These are phyloP conservation scores for Hibiscus mutabilis DNA, from an alignment of 345 rosid species.

Conservation along the genomic window DNA sequence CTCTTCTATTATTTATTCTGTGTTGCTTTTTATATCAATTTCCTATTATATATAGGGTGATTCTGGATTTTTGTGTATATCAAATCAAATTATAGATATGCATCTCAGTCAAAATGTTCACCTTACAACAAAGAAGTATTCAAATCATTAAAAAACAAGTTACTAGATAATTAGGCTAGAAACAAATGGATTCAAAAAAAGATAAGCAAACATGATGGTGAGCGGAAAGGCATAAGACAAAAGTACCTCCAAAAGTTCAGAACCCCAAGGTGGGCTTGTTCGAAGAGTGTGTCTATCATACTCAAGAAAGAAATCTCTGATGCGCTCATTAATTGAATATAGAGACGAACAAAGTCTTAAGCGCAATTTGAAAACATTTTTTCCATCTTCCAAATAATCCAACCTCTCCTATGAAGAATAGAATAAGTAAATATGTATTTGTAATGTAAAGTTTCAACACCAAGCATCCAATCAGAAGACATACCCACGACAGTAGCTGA, in stretches of 20 bases:
- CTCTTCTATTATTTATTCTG: not conserved
- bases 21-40: not conserved
- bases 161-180: not conserved
- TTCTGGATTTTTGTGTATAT: not conserved
- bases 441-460: not conserved
- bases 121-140: slow-evolving; percentile 3
- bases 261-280: slow-evolving; percentile 97
- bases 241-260: slow-evolving; percentile 96
- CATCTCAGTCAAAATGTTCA: not conserved
- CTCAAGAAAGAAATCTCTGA: slow-evolving; percentile 94
- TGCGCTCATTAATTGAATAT: slow-evolving; percentile 86
- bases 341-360: slow-evolving; percentile 88
- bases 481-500: not conserved
- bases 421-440: slow-evolving; percentile 5
- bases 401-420: slow-evolving; percentile 66
- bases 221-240: slow-evolving; percentile 5
- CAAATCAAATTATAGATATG: not conserved
- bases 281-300: slow-evolving; percentile 96
- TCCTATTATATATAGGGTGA: not conserved
- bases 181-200: not conserved
- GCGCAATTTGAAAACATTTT: slow-evolving; percentile 74
- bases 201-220: not conserved
- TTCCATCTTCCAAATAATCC: slow-evolving; percentile 97
- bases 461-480: slow-evolving; percentile 4
- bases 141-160: not conserved